phyloP scores from a whole-genome alignment of 2,329 filamentous ascomycete genomes.

The Botrytis deweyae region DNA sequence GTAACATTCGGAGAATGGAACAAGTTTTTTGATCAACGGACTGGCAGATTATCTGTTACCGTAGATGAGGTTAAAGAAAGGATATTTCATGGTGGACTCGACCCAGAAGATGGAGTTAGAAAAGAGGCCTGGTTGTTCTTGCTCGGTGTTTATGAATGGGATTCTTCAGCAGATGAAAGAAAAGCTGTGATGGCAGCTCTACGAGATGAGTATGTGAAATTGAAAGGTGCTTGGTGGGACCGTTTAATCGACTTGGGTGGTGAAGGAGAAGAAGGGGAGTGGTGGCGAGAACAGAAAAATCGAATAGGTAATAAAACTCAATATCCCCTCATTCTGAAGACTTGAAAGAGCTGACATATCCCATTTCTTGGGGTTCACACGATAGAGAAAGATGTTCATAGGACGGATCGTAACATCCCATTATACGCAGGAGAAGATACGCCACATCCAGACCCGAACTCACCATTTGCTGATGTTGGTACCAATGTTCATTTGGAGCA shows the following conservation, averaged over 20 bases:
- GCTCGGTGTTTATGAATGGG: conserved; percentile 89
- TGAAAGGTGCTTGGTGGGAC: conserved; percentile 98
- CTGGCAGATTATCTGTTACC: conserved; percentile 75
- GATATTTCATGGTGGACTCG: conserved; percentile 92
- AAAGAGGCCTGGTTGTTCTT: conserved; percentile 98
- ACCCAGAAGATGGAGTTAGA: conserved; percentile 83
- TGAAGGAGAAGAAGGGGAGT: conserved; percentile 80
- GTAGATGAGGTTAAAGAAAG: conserved; percentile 93
- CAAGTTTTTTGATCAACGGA: conserved; percentile 76
- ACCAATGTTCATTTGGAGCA: conserved; percentile 98
- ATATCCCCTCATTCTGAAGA: conserved; percentile 5
- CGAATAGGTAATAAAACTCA: conserved; percentile 73
- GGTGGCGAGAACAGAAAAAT: conserved; percentile 93
- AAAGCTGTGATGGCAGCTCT: conserved; percentile 80
- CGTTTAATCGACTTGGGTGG: conserved; percentile 79
- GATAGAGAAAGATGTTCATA: conserved; percentile 96
- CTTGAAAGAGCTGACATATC: conserved; percentile 41
- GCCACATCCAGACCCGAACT: conserved; percentile 92
- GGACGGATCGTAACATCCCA: conserved; percentile 91
- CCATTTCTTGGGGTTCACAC: conserved; percentile 51
- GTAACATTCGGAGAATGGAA: conserved; percentile 87
- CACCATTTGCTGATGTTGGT: conserved; percentile 86
- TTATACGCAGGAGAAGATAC: conserved; percentile 96
- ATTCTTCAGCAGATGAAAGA: conserved; percentile 82
- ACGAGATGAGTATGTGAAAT: conserved; percentile 86